Base-by-base conservation (phyloP, 1,284 basidiomycete genomes). In the Coniophora puteana region DNA sequence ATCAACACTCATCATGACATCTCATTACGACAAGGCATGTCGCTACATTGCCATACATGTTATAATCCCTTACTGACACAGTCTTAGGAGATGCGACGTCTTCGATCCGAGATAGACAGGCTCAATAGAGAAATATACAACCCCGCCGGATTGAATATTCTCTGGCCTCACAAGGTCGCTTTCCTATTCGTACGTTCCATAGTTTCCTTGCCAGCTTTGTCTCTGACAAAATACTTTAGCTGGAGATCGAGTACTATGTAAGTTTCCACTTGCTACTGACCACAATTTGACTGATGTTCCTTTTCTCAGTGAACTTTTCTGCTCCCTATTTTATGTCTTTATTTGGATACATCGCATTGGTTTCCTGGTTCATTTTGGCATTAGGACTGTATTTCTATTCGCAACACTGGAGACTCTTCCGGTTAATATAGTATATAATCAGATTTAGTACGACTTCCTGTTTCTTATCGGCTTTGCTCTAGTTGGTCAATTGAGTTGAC, bases 211-310 rank as follows among this genome's bases (percentile, higher is more conserved):
- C 20, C n/a, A 24, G 27, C 12, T 24, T 41, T 27, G 4, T 37
- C 21, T 39, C 22, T 16, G 12, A 23, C 21, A 3, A 2, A 16
- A 27, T 32, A 35, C 43, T 32, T 32, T 45, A 88, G 84, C 68
- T 89, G 50, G 85, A 89, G 65, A 82, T 89, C 41, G 85, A 89
- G 53, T 89, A 89, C 65, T 89, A 89, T 59, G 73, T 74, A 40
- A 57, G 71, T 57, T 14, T 20, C 18, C 25, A 32, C 10, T 43
- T 39, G 12, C 7, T 40, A 14, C 38, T 38, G n/a, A 21, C 18
- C 36, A 35, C 6, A 8, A 5, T 18, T n/a, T n/a, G 6, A 13
- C 36, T 38, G 23, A 38, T 22, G 32, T 16, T 21, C 18, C n/a
- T 38, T 38, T 38, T 21, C n/a, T n/a, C 6, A 38, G 36, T 38